Conservation (phyloP, 225 moss, liverwort and hornwort species). For the Bryum argenteum region DNA sequence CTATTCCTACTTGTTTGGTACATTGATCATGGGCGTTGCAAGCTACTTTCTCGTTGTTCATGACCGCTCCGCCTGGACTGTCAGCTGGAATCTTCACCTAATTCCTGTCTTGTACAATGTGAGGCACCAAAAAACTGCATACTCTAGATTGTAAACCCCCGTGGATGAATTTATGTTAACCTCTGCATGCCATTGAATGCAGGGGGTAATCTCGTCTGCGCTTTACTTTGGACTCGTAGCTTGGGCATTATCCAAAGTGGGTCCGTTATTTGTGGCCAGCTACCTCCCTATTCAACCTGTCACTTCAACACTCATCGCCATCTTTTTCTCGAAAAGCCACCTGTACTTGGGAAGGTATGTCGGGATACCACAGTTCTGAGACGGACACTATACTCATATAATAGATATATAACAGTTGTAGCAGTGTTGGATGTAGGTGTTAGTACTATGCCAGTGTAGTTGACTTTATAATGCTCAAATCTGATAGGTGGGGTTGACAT, state of each 20-base stretch:
- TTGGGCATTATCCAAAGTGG: constrained; percentile 78
- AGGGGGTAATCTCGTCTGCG: constrained; percentile 78
- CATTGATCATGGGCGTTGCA: constrained; percentile 66
- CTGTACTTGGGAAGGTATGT: constrained; percentile 74
- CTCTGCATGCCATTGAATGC: constrained; percentile 18
- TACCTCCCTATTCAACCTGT: constrained; percentile 73
- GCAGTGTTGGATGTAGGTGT: too few species aligned
- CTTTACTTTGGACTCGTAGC: constrained; percentile 63
- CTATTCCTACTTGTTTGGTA: constrained; percentile 69
- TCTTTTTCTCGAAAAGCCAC: constrained; percentile 53
- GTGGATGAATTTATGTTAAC: not conserved
- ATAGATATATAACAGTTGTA: too few species aligned
- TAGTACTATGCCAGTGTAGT: too few species aligned
- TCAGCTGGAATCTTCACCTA: constrained; percentile 56
- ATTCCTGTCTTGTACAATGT: constrained; percentile 67
- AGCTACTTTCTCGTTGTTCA: constrained; percentile 60
- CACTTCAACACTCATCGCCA: constrained; percentile 52
- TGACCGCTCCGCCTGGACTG: constrained; percentile 58
- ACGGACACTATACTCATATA: too few species aligned
- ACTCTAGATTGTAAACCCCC: too few species aligned
- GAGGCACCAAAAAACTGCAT: constrained; percentile 23
- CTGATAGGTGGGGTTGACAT: constrained; percentile 21
- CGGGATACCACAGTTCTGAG: not conserved
- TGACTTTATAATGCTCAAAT: not conserved
- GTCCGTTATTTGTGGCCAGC: constrained; percentile 80